Evolutionary conservation across 2,329 filamentous ascomycete genomes (phyloP), one percentile per base, ranked within the genome.

Genomic region (Aspergillus sp.): DNA sequence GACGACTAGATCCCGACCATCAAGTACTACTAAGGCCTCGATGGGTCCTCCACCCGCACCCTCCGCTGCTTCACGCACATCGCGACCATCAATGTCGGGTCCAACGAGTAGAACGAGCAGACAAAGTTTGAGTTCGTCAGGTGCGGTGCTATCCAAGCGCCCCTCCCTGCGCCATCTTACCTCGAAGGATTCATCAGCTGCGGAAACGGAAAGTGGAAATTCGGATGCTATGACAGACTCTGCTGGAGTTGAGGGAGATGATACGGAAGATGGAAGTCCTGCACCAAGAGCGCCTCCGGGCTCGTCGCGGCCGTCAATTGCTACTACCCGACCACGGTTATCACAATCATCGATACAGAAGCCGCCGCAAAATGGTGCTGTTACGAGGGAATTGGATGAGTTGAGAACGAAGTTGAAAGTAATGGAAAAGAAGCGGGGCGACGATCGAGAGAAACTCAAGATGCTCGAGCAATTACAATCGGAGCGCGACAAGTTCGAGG

Each of bases 361-460:
- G 19, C 74, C 74, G 10, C 71, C 71, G 3, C 74, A 68, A 48
- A 65, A 55, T 51, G 77, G 69, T 49, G 68, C 79, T 6, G 74
- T 78, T 1, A 69, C 78, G 19, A 78, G 85, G 53, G 86, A 94
- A 60, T 82, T 91, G 17, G 90, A 96, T 56, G 88, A 95, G 55
- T 74, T 96, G 13, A 90, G 95, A 64, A 84, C 88, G 0, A 96
- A 95, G 64, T 73, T 97, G 2, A 83, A 85, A 46, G 77, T 96
- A 3, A 75, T 97, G 59, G 90, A 98, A 65, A 88, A 91, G 58
- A 95, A 95, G 66, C 77, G 89, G 48, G 64, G 79, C 10, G 91
- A 97, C 53, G 89, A 95, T 60, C 81, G 89, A 17, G 90, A 96
- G 58, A 88, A 88, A 62, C 68, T 95, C 45, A 90, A 91, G 62